Percentiles rank a stretch among this genome's conserved stretches.
Evolutionary conservation across 1,284 basidiomycete genomes (phyloP).

Genomic region (Ceratobasidium sp.): DNA sequence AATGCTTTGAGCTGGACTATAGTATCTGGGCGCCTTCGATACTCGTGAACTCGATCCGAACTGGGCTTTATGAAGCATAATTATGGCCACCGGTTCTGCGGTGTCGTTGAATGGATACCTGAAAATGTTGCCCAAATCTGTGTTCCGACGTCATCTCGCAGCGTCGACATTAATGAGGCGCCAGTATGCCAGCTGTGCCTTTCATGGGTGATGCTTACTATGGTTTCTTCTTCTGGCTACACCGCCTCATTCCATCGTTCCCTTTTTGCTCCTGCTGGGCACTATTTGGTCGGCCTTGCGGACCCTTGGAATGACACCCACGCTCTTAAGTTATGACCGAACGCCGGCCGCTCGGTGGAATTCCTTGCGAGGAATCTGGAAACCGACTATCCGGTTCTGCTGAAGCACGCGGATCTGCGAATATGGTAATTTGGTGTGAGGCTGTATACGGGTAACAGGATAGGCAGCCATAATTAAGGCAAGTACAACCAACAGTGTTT

Average conservation of each 20-base stretch:
- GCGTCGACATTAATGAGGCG: no score
- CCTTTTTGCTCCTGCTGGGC: conserved; percentile 1
- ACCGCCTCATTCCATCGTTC: conserved; percentile 15
- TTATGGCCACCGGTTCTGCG: no score
- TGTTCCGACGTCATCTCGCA: no score
- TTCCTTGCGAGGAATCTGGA: background rate
- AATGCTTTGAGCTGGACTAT: no score
- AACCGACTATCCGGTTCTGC: background rate
- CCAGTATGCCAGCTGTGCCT: no score
- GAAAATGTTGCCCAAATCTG: no score
- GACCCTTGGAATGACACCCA: conserved; percentile 6
- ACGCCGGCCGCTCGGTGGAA: background rate
- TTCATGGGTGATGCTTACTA: no score
- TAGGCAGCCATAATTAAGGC: background rate
- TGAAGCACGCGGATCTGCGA: background rate
- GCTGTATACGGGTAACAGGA: conserved; percentile 11
- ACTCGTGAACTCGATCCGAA: no score
- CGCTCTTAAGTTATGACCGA: conserved; percentile 1
- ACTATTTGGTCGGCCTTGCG: background rate
- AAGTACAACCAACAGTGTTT: no score
- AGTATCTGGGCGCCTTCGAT: no score
- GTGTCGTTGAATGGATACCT: no score
- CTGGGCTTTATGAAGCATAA: no score
- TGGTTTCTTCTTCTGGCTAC: conserved; percentile 5
- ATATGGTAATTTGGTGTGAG: background rate